Conservation (phyloP, 768 basidiomycete species). For the Phanerochaete sordida region DNA sequence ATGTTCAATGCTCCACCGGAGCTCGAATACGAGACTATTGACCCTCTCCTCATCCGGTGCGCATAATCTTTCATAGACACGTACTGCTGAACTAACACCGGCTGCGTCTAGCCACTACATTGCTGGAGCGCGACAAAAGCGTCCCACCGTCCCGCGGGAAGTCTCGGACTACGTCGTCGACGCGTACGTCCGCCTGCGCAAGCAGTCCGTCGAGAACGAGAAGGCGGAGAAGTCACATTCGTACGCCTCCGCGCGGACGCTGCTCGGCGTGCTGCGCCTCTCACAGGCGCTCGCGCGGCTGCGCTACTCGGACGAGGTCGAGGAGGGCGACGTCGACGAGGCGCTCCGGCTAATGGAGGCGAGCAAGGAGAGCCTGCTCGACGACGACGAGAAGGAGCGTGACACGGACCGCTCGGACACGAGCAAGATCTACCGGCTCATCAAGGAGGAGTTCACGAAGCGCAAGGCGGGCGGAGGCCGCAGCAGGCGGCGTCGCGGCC, state of each 20-base stretch:
- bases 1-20: conserved; percentile 92
- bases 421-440: conserved; percentile 85
- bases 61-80: conserved; percentile 13
- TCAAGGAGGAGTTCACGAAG: conserved; percentile 74
- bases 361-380: conserved; percentile 86
- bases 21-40: conserved; percentile 78
- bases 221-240: conserved; percentile 75
- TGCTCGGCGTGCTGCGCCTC: conserved; percentile 91
- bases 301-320: conserved; percentile 78
- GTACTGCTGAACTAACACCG: conserved; percentile 6
- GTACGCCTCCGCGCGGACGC: conserved; percentile 94
- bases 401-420: conserved; percentile 69
- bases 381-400: conserved; percentile 66
- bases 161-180: conserved; percentile 94
- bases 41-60: conserved; percentile 86
- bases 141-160: conserved; percentile 84
- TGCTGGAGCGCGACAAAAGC: conserved; percentile 80
- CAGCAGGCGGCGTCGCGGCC: conserved; percentile 23
- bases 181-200: conserved; percentile 93
- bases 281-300: conserved; percentile 93
- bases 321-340: conserved; percentile 89
- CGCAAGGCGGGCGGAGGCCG: background rate
- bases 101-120: conserved; percentile 76
- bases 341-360: conserved; percentile 96
- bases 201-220: conserved; percentile 70